Evolutionary conservation across 2,329 filamentous ascomycete genomes (phyloP), one percentile per base, ranked within the genome.

Genomic region (Sporothrix luriei): DNA sequence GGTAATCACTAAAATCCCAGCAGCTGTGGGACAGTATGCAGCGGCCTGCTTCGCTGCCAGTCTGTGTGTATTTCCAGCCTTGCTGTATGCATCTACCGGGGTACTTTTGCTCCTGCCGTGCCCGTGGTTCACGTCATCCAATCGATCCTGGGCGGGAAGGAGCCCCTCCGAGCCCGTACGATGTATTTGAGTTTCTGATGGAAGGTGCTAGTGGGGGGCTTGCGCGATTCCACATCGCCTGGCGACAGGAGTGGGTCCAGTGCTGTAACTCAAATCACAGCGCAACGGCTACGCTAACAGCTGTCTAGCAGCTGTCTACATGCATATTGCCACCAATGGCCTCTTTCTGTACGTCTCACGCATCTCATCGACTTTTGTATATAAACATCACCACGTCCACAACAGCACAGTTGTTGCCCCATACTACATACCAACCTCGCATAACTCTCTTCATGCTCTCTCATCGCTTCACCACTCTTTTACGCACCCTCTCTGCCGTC

Each of bases 361-460:
- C 4, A 49, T 13, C 40, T 29, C 26, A 46, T 43, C 13, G 46
- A 51, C 62, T 38, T 49, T 3, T 52, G 10, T 62, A 62, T 68
- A 68, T 62, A 68, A 62, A 38, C 38, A 43, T 62, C 57, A 43
- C 66, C 21, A 54, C 9, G 24, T 33, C 24, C 13, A 9, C 64
- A 29, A 19, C 24, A n/a, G 40, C 26, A 6, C 14, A n/a, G 55
- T 55, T 9, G 11, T 38, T 1, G 2, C 33, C 24, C 54, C 40
- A n/a, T 46, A 10, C n/a, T 43, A 7, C 57, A n/a, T 62, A 16
- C 2, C 10, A 55, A 10, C 49, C 49, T 21, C n/a, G 19, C 29
- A 19, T 4, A 46, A 4, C n/a, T 16, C 48, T 26, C 64, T 64
- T 46, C 76, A 87, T 88, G 84, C 83, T 82, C 76, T 81, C 86